Evolutionary conservation across 139 green algal species (phyloP), one percentile per base, ranked within the genome.

Genomic region (Coelastrella sp.): DNA sequence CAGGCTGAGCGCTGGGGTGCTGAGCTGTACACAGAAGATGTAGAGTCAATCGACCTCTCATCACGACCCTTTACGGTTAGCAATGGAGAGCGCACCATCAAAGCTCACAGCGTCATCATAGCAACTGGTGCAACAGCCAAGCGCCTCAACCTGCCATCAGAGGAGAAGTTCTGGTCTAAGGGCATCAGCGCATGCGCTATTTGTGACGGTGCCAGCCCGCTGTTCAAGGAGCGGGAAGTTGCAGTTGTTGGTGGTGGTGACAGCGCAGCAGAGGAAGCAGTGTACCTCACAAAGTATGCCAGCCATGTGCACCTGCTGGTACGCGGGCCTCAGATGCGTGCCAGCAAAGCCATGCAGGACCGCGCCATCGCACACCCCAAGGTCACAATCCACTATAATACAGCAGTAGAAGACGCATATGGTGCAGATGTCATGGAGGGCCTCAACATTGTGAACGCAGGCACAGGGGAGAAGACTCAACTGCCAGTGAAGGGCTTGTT

Each of bases 271-370:
- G 98, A 99, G 92, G 98, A 99, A 92, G 97, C 98, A 0, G 81
- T 99, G 16, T 99, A 99, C 94, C 94, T 99, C 3, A 99, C 98
- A 59, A 99, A 99, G 93, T 99, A 99, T 86, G 96, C 91, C 60
- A 96, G 84, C 59, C 94, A 98, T 92, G 97, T 99, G 86, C 98
- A 99, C 91, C 89, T 99, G 91, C 92, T 99, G 78, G 98, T 99
- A 78, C 93, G 98, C 19, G 93, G 96, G 11, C 84, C 90, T 5
- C 65, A 90, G 75, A 95, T 99, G 96, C 93, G 97, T 3, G 98
- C 98, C 22, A 96, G 88, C 91, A 97, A 97, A 87, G 95, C 98
- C 10, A 99, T 99, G 98, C 92, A 94, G 79, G 94, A 97, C 64
- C 90, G 95, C 13, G 85, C 84, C 5, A 32, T 92, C 17, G 47